Base-by-base conservation (phyloP, 2,329 filamentous ascomycete genomes). In the Myriosclerotinia scirpicola region DNA sequence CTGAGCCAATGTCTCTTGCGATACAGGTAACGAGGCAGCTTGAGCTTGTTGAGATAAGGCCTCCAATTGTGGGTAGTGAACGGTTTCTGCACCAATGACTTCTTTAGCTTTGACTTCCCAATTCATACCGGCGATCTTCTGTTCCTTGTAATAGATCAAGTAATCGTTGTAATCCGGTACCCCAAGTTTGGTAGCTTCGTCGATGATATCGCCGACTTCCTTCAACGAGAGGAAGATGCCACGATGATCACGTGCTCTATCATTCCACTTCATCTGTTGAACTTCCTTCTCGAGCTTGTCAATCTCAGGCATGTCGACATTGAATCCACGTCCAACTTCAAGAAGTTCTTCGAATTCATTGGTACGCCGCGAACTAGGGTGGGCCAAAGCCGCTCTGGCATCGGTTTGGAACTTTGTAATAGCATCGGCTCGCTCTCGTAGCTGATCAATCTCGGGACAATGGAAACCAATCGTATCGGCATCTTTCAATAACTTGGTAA, bases 91-190 rank as follows among this genome's bases (percentile, higher is more conserved):
- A n/a, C 88, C 85, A 79, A 98, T 96, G 64, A 99, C 83, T 76
- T 99, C 94, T 73, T 91, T 90, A 2, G 93, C 94, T 78, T 97
- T 98, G 58, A 87, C 84, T 80, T 98, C 95, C 95, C 95, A 99
- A 55, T 91, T 83, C 75, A 93, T 86, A 50, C 94, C 95, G 36
- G 90, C 86, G 8, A 84, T 82, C 71, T 89, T 85, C 76, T 96
- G 90, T 38, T 94, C 90, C 68, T 87, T 86, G 74, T 92, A 91
- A 77, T 87, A 88, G 15, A 84, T 81, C 65, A 97, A 83, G 70
- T 94, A 89, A 60, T 93, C 90, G 75, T 97, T 93, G 72, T 88
- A 92, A 1, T 88, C 84, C 0, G 90, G 86, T 8, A 99, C 90
- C 5, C 89, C 89, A 5, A 98, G 83, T 54, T 91, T 88, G 55